Base-by-base conservation (phyloP, 768 basidiomycete genomes). In the Lentinula boryana region DNA sequence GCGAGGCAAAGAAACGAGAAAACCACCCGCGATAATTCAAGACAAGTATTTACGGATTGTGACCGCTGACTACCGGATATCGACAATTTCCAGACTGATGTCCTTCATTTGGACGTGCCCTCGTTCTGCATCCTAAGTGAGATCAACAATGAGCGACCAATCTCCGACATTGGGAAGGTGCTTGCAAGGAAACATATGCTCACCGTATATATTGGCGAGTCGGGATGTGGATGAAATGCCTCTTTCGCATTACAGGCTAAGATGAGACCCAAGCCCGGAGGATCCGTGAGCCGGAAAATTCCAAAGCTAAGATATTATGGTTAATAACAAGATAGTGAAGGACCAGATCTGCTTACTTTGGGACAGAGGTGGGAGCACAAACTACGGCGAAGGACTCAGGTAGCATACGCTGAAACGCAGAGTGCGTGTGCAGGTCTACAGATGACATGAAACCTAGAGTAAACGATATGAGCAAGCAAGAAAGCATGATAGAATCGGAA, bases 361-460 rank as follows among this genome's bases (percentile, higher is more conserved):
- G 93, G 18, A 79, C 84, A 1, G 84, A 87, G 51, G 82, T 84
- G 0, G 94, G 94, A 3, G 93, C 91, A 67, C 92, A 95, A 15
- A 97, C 94, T 41, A 96, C 90, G 0, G 94, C 94, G 69, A 96
- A 91, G 0, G 91, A 93, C 69, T 97, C 94, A 0, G 89, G 90
- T 3, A 97, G 80, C 87, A 93, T 94, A 38, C 84, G 72, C 66
- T 96, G 94, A 74, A 95, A 97, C 7, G 84, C 88, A 1, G 90
- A 86, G 71, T 95, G 94, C 2, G 93, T 95, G 66, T 97, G 94
- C 21, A 97, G 72, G 70, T 96, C 94, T 16, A 95, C 87, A 7
- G 93, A 95, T 5, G 93, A 95, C 90, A 96, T 93, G 76, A 97
- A 97, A 72, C 86, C 86, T 88, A 61, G 2, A 23, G 50, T 23